Conservation (phyloP, 306 rosid genomes). For the Cucurbita argyrosperma region DNA sequence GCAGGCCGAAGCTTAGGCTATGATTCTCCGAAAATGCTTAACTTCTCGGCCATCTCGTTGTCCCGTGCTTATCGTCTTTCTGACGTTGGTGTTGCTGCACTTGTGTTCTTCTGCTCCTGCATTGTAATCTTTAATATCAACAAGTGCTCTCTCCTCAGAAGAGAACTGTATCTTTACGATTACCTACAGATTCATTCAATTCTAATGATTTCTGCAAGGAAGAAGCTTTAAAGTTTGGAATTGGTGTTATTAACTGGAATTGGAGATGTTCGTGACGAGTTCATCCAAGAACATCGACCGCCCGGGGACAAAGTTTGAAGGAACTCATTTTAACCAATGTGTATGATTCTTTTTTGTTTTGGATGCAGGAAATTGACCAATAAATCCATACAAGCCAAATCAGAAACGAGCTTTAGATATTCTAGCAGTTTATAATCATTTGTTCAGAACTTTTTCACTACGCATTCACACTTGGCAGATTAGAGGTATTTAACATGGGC, state of each 20-base stretch:
- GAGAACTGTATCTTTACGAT: conserved; percentile 61
- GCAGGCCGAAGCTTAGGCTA: conserved; percentile 40
- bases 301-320: conserved; percentile 47
- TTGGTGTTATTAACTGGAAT: conserved; percentile 59
- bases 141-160: conserved; percentile 82
- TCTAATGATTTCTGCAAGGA: conserved; percentile 33
- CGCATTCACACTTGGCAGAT: neutral
- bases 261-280: conserved; percentile 31
- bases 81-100: conserved; percentile 35
- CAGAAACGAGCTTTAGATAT: conserved; percentile 13
- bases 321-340: conserved; percentile 52
- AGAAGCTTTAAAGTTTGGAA: conserved; percentile 44
- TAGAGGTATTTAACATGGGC: neutral
- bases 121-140: conserved; percentile 65
- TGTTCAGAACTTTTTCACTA: neutral
- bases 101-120: conserved; percentile 54
- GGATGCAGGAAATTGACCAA: conserved; percentile 64
- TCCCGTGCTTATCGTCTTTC: conserved; percentile 81
- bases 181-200: conserved; percentile 37
- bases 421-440: too few species aligned
- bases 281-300: conserved; percentile 25
- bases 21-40: conserved; percentile 43
- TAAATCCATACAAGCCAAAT: conserved; percentile 45
- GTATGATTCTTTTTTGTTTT: conserved; percentile 36
- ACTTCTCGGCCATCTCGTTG: conserved; percentile 1